phyloP scores from a whole-genome alignment of 1,284 basidiomycete genomes.

The Ustanciosporium gigantosporum region DNA sequence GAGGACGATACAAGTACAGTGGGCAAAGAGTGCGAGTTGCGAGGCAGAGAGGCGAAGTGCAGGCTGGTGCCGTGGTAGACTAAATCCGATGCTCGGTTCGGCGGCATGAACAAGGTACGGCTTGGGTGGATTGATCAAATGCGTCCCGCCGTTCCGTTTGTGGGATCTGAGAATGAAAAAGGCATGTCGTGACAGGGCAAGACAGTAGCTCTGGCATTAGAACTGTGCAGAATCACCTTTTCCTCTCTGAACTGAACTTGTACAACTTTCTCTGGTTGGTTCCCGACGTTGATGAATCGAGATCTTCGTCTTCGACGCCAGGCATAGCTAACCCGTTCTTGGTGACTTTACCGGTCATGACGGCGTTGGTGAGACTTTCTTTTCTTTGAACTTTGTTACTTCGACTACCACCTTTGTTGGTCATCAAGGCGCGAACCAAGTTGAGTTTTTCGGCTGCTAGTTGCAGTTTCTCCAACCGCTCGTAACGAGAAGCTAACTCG shows the following conservation, averaged over 20 bases:
- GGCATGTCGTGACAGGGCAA: too few relatives aligned
- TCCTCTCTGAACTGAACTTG: constrained; percentile 49
- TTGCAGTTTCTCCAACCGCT: constrained; percentile 42
- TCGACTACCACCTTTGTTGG: constrained; percentile 31
- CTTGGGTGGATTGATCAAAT: too few relatives aligned
- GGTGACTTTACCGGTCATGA: constrained; percentile 41
- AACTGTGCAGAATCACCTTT: too few relatives aligned
- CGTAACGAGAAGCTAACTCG: constrained; percentile 44
- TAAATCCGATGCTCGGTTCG: too few relatives aligned
- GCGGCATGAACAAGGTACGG: too few relatives aligned
- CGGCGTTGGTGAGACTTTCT: constrained; percentile 20
- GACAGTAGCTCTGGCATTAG: too few relatives aligned
- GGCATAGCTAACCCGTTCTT: constrained; percentile 37
- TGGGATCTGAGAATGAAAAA: too few relatives aligned
- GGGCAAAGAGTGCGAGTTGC: too few relatives aligned
- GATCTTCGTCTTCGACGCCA: constrained; percentile 34
- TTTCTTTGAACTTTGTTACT: constrained; percentile 22
- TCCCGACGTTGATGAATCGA: constrained; percentile 1
- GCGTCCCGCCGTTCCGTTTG: too few relatives aligned
- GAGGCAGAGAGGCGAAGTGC: too few relatives aligned
- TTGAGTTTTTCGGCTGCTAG: constrained; percentile 46
- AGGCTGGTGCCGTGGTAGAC: too few relatives aligned
- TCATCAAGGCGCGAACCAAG: constrained; percentile 51
- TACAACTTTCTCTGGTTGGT: constrained; percentile 20
- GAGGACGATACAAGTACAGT: too few relatives aligned